Base-by-base conservation (phyloP, 495 filamentous ascomycete genomes). In the Cladorrhinum samala region DNA sequence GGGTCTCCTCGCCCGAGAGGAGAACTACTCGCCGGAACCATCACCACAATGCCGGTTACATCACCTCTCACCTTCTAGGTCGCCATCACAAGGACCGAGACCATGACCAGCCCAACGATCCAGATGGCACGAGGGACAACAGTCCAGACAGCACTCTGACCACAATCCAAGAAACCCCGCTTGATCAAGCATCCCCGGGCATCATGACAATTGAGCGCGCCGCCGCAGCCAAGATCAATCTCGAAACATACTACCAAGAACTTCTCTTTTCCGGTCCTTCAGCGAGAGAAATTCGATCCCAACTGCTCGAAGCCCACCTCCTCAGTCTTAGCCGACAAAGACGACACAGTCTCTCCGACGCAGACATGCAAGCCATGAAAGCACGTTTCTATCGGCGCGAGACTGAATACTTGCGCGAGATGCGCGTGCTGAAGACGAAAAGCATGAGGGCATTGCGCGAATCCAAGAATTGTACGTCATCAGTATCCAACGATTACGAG, bases 181-280 rank as follows among this genome's bases (percentile, higher is more conserved):
- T 70, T 23, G 64, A 72, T 48, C 49, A 67, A 2, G 49, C 65
- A 4, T 55, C 68, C 13, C 86, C 87, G 11, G 84, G 88, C 9
- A 78, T 95, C 46, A 56, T 80, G 9, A 95, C 89, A 0, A 84
- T 88, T 3, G 92, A 97, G 67, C 79, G 79, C 39, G 79, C 83
- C 7, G 80, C 89, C 0, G 84, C 86, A 8, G 85, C 89, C 27
- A 96, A 96, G 67, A 79, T 94, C 20, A 95, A 81, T 56, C 78
- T 97, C 20, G 92, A 97, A 61, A 88, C 83, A 2, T 77, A 91
- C 59, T 96, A 88, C 72, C 83, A 88, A 59, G 68, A 78, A 7
- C 68, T 89, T 11, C 77, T 85, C 44, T 33, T 38, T 67, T 71
- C 27, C 60, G 52, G 55, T 0, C 62, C 62, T 8, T 73, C 48